Evolutionary conservation across 345 rosid species (phyloP), one percentile per base, ranked within the genome.

Genomic region (thale cress (Arabidopsis thaliana)): DNA sequence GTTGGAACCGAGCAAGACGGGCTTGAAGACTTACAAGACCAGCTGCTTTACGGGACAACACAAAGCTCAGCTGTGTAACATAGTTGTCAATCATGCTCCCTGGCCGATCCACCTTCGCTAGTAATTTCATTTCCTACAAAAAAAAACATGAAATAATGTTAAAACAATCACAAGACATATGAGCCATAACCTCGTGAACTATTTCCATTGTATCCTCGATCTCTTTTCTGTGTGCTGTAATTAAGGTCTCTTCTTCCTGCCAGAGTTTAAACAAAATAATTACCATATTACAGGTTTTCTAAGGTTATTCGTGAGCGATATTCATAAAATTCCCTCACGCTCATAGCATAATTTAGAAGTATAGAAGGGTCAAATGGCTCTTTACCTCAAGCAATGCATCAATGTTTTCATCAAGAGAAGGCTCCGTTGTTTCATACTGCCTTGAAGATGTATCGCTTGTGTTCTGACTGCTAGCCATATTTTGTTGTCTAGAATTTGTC

Each of bases 151-250:
- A 20, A 40, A 2, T 7, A 32, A 2, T 67, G 7, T 59, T 40
- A 3, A 32, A 3, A 77, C 23, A n/a, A 51, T 1, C 42, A 30
- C 30, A 34, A 33, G 24, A 62, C 2, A 16, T 5, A 12, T 22
- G 2, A 52, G 1, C 36, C 34, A 25, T 55, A 61, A 24, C 99
- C 84, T 95, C 99, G 4, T 97, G 97, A 67, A 90, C 97, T 64
- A 92, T 95, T 81, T 90, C 97, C 97, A 95, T 95, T 10, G 97
- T 92, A 73, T 95, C 97, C 84, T 95, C 99, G n/a, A 92, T 95
- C 83, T 95, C 97, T 86, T 95, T 92, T 79, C 99, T 85, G 69
- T 95, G 99, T 32, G 96, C 97, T 9, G 91, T 87, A 36, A 92
- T 87, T 69, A 95, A 81, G 38, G 96, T 96, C 80, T 89, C 97